Base-by-base conservation (phyloP, 1,284 basidiomycete genomes). In the Apiotrichum mycotoxinovorans region DNA sequence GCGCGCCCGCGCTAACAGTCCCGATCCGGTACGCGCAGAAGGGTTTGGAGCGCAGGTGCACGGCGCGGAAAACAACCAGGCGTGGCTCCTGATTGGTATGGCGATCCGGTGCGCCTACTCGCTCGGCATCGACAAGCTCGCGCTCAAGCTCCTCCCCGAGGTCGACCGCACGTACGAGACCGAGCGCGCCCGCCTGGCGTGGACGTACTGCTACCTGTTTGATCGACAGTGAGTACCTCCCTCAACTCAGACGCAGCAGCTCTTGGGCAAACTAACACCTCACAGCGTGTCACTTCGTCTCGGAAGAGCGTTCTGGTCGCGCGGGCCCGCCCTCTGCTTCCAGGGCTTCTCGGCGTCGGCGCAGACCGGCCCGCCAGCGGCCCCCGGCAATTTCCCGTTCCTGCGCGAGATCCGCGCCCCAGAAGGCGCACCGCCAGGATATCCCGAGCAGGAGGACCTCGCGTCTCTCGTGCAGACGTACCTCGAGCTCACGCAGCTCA, bases 171-270 rank as follows among this genome's bases (percentile, higher is more conserved):
- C 70, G 2, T 57, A 68, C 38, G 68, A 74, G 51, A 53, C 74
- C 5, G 75, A 77, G 49, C 52, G 75, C 18, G 72, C 72, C 0
- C 60, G 71, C 38, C 65, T 78, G 8, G 75, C 71, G 1, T 78
- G 74, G 73, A 77, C 76, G 0, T 77, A 75, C 52, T 75, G 75
- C 62, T 77, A 77, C 50, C 67, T 77, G 8, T 77, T 76, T 27
- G 75, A 77, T 47, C 57, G 75, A 46, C 73, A 76, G 66, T 71
- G 44, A 60, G 70, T 64, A 5, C 18, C 20, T 15, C n/a, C 22
- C 12, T 20, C 14, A 14, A 34, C 3, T 35, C n/a, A n/a, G n/a
- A n/a, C n/a, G n/a, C n/a, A n/a, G n/a, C n/a, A n/a, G n/a, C n/a
- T 35, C 2, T 35, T 35, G 2, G 17, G 10, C 34, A 43, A 37